These are phyloP conservation scores for Rosa rugosa DNA, from an alignment of 306 rosid genomes.

Conservation along the genomic window DNA sequence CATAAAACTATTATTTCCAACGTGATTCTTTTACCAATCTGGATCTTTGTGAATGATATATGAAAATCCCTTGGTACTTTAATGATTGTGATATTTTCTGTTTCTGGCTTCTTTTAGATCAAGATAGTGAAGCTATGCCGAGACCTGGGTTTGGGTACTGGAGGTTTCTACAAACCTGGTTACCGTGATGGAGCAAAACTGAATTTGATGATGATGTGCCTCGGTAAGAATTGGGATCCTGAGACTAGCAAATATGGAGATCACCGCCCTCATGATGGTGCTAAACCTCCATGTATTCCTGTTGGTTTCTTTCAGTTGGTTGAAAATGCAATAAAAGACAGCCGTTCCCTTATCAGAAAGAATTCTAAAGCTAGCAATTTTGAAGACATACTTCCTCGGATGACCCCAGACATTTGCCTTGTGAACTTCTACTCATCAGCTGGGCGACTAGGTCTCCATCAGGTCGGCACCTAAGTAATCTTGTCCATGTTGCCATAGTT, in stretches of 20 bases:
- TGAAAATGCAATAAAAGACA: constrained; percentile 40
- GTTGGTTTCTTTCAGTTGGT: constrained; percentile 38
- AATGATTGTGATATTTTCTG: background rate
- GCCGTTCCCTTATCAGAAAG: constrained; percentile 29
- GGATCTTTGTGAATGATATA: background rate
- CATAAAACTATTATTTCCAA: background rate
- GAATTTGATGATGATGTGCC: constrained; percentile 84
- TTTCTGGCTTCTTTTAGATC: constrained; percentile 19
- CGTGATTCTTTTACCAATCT: background rate
- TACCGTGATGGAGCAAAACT: constrained; percentile 53
- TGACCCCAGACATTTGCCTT: constrained; percentile 62
- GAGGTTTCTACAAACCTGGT: constrained; percentile 90
- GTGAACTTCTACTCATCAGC: constrained; percentile 59
- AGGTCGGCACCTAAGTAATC: constrained; percentile 35
- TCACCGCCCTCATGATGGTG: constrained; percentile 47
- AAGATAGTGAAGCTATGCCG: constrained; percentile 53
- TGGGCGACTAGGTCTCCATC: constrained; percentile 82
- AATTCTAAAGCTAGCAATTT: constrained; percentile 18
- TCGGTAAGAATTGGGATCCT: constrained; percentile 91
- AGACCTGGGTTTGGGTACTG: constrained; percentile 51
- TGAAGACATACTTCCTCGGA: constrained; percentile 33
- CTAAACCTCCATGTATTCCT: constrained; percentile 56
- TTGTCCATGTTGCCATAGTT: background rate
- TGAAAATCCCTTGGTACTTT: background rate
- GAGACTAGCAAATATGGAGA: constrained; percentile 42